Percentiles rank a stretch among this genome's conserved stretches.
These are phyloP conservation scores for Erythrophleum ivorense DNA, from an alignment of 331 rosid species.

Conservation along the genomic window DNA sequence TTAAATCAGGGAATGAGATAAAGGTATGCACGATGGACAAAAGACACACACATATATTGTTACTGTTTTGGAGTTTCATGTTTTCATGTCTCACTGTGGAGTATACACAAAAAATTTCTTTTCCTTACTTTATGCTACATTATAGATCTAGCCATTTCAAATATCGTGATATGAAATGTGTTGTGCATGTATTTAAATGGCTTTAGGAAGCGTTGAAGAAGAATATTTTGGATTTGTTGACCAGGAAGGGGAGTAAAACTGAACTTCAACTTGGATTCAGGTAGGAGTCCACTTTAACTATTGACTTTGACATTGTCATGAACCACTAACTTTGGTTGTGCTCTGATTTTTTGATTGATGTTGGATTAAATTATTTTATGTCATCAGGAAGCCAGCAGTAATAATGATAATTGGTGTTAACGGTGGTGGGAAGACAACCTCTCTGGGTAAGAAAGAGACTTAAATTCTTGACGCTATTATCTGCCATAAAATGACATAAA, in stretches of 20 bases:
- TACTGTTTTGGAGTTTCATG: background rate
- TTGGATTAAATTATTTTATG: constrained; percentile 37
- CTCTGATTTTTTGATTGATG: constrained; percentile 27
- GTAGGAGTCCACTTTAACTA: constrained; percentile 43
- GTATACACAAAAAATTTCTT: background rate
- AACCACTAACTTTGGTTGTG: constrained; percentile 14
- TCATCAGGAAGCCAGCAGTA: constrained; percentile 86
- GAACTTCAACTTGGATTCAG: constrained; percentile 95
- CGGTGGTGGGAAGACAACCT: constrained; percentile 99
- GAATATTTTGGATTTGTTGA: constrained; percentile 75
- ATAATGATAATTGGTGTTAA: constrained; percentile 89
- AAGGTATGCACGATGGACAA: constrained; percentile 44
- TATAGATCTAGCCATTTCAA: constrained; percentile 13
- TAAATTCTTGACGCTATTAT: constrained; percentile 15
- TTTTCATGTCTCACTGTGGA: constrained; percentile 25
- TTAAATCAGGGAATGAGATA: constrained; percentile 73
- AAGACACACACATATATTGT: background rate
- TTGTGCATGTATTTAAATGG: constrained; percentile 47
- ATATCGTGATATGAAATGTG: constrained; percentile 35
- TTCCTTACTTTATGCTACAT: background rate
- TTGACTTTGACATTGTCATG: background rate
- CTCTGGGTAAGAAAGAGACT: constrained; percentile 78
- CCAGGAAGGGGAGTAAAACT: constrained; percentile 77
- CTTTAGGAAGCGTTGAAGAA: constrained; percentile 84
- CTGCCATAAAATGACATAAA: background rate